These are phyloP conservation scores for Phaseolus coccineus DNA, from an alignment of 331 rosid species.

Conservation along the genomic window DNA sequence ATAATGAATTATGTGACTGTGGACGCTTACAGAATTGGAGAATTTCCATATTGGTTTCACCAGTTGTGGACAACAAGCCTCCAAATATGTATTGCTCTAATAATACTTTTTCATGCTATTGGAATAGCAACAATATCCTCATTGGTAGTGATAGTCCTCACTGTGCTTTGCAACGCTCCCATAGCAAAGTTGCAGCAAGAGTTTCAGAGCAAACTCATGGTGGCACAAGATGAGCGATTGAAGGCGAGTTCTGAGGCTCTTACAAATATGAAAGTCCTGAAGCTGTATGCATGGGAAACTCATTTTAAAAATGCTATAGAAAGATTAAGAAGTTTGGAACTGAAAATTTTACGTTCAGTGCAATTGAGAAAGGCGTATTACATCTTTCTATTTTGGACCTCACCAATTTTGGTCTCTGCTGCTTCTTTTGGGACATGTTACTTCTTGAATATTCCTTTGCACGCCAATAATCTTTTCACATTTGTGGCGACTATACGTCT, in stretches of 20 bases:
- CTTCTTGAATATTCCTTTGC: conserved; percentile 52
- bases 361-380: conserved; percentile 51
- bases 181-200: conserved; percentile 56
- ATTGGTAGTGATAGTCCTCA: conserved; percentile 55
- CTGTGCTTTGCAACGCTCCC: conserved; percentile 56
- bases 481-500: conserved; percentile 64
- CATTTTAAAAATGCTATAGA: conserved; percentile 56
- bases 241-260: conserved; percentile 65
- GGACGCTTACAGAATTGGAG: conserved; percentile 70
- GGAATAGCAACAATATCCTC: conserved; percentile 60
- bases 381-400: conserved; percentile 51
- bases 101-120: conserved; percentile 52
- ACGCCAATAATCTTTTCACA: conserved; percentile 65
- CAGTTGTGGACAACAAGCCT: conserved; percentile 59
- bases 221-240: conserved; percentile 63
- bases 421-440: conserved; percentile 64
- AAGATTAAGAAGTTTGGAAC: conserved; percentile 51
- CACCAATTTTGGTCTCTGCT: conserved; percentile 59
- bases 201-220: conserved; percentile 57
- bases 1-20: conserved; percentile 64
- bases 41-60: conserved; percentile 70
- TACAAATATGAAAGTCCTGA: conserved; percentile 63
- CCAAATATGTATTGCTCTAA: conserved; percentile 56
- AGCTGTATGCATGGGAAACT: conserved; percentile 67
- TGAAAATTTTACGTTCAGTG: conserved; percentile 46